Conservation (phyloP, 2,329 filamentous ascomycete genomes). For the Sclerotinia sclerotiorum region DNA sequence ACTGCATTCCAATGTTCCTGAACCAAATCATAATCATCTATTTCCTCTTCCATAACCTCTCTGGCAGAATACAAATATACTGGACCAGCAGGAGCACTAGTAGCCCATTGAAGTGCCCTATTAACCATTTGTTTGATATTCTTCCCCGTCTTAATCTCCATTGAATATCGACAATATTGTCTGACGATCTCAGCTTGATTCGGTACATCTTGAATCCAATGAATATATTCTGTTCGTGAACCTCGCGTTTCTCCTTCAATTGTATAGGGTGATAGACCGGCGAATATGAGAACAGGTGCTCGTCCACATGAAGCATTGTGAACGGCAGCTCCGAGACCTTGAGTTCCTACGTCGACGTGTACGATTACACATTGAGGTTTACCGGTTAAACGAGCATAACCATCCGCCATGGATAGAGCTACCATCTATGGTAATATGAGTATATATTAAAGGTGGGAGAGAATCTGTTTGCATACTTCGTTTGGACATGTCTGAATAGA, state of each 20-base stretch:
- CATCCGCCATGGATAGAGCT: slow-evolving; percentile 74
- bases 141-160: slow-evolving; percentile 68
- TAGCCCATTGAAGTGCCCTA: slow-evolving; percentile 69
- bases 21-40: slow-evolving; percentile 58
- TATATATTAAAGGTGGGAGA: slow-evolving; percentile 10
- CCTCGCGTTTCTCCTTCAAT: slow-evolving; percentile 70
- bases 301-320: slow-evolving; percentile 72
- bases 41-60: slow-evolving; percentile 71
- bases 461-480: slow-evolving; percentile 50
- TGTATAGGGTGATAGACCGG: slow-evolving; percentile 70
- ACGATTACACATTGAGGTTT: slow-evolving; percentile 67
- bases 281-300: slow-evolving; percentile 69
- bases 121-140: slow-evolving; percentile 77
- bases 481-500: slow-evolving; percentile 57
- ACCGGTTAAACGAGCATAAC: slow-evolving; percentile 65
- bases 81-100: slow-evolving; percentile 65
- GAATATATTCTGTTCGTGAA: slow-evolving; percentile 71
- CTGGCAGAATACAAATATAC: slow-evolving; percentile 67
- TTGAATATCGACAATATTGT: slow-evolving; percentile 71
- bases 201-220: slow-evolving; percentile 76
- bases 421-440: slow-evolving; percentile 56
- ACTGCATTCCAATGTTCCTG: slow-evolving; percentile 62
- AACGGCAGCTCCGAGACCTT: slow-evolving; percentile 64
- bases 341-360: slow-evolving; percentile 74
- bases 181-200: slow-evolving; percentile 72